Base-by-base conservation (phyloP, 495 filamentous ascomycete species). In the Extremus antarcticus region DNA sequence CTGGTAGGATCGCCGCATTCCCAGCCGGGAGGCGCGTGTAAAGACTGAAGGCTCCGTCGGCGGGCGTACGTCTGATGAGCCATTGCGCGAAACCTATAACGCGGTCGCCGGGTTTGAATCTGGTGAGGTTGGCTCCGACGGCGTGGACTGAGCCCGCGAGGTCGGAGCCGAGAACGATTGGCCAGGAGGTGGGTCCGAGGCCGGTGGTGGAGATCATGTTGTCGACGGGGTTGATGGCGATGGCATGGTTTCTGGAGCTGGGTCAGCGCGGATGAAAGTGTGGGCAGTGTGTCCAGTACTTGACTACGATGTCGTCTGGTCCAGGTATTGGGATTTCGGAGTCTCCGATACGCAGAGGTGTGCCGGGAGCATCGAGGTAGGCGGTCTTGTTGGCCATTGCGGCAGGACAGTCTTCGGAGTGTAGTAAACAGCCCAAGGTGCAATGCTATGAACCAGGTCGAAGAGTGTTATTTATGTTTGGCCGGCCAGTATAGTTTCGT, bases 81-180 rank as follows among this genome's bases (percentile, higher is more conserved):
- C 77, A 55, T 78, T 82, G 62, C 17, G 57, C 38, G n/a, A 71
- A 64, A 40, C 69, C 74, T 47, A 72, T 58, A 22, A 77, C 72
- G 32, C 74, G 72, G 55, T 75, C 69, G 9, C 71, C 73, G 25
- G 65, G 65, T 47, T 68, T 68, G 57, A 74, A 70, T 21, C 65
- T 56, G 2, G 55, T 24, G 3, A 72, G 70, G 10, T 55, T 59
- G 3, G 50, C 10, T 2, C 59, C 59, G 15, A 63, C 47, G 11
- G n/a, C 1, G 21, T 41, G 13, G 16, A 63, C 46, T 19, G 23
- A 23, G 3, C 56, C 60, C 15, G 60, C 60, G 11, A 60, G 32
- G 25, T 63, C 60, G 10, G 21, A 16, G 32, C 60, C 60, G 13
- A 63, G 60, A 22, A 63, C 45, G 10, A 19, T 23, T 15, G 60